Percentiles rank a stretch among this genome's conserved stretches.
Conservation (phyloP, 2,329 filamentous ascomycete genomes). For the Truncatella angustata region DNA sequence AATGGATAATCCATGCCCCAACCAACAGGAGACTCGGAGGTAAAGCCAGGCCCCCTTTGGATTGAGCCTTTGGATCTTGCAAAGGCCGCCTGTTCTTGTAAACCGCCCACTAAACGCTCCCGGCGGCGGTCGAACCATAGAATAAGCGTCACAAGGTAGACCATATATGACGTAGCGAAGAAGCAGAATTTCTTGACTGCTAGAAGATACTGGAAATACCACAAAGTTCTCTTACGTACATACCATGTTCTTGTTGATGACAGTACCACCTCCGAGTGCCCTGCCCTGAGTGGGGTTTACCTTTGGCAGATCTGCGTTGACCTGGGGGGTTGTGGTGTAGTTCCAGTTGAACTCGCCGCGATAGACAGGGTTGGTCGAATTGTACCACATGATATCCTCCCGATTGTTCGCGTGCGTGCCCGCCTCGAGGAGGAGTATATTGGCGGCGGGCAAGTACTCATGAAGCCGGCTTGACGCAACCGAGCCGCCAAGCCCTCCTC, state of each 20-base stretch:
- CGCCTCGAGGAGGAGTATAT: slow-evolving; percentile 30
- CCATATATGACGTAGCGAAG: too few relatives aligned
- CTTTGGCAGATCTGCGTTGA: neutral
- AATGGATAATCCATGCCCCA: too few relatives aligned
- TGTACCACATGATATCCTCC: slow-evolving; percentile 16
- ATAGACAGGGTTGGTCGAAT: slow-evolving; percentile 18
- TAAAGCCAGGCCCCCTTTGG: too few relatives aligned
- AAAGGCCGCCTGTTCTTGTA: too few relatives aligned
- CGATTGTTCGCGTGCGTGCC: slow-evolving; percentile 23
- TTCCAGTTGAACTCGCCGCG: slow-evolving; percentile 28
- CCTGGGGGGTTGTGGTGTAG: slow-evolving; percentile 12
- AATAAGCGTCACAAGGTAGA: too few relatives aligned
- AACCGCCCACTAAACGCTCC: too few relatives aligned
- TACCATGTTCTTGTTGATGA: neutral
- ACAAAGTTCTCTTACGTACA: too few relatives aligned
- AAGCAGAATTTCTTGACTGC: too few relatives aligned
- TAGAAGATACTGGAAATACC: too few relatives aligned
- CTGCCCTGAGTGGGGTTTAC: neutral
- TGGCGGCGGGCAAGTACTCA: neutral
- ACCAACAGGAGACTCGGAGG: too few relatives aligned
- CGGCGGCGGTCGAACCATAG: too few relatives aligned
- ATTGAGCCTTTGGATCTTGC: too few relatives aligned
- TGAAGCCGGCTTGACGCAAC: slow-evolving; percentile 21
- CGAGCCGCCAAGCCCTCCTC: slow-evolving; percentile 17
- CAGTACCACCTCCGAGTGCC: neutral